These are phyloP conservation scores for Gloeostereum incarnatum DNA, from an alignment of 768 basidiomycete species.

Conservation along the genomic window DNA sequence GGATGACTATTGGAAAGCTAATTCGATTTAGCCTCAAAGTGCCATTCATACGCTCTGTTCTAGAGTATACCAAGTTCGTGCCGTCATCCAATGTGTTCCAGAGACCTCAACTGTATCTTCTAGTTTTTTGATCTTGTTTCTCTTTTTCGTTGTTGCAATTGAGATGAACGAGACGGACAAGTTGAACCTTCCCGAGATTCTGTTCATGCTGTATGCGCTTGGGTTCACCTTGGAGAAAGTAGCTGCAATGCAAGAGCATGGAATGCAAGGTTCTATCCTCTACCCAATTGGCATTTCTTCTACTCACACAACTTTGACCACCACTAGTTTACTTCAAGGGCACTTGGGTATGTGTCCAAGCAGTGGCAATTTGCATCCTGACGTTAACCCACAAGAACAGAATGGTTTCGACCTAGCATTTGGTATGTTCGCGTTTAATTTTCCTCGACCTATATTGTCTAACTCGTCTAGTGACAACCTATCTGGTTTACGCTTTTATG, in stretches of 20 bases:
- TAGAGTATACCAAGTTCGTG: slow-evolving; percentile 79
- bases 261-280: slow-evolving; percentile 89
- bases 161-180: slow-evolving; percentile 55
- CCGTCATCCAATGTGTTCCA: background rate
- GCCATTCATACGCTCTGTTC: slow-evolving; percentile 80
- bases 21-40: slow-evolving; percentile 65
- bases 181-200: slow-evolving; percentile 57
- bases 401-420: slow-evolving; percentile 94
- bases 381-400: slow-evolving; percentile 22
- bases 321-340: slow-evolving; percentile 70
- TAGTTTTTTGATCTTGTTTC: slow-evolving; percentile 75
- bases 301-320: background rate
- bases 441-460: slow-evolving; percentile 1
- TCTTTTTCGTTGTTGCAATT: slow-evolving; percentile 72
- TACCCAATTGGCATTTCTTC: too few relatives aligned
- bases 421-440: slow-evolving; percentile 31
- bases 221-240: slow-evolving; percentile 91
- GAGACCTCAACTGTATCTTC: slow-evolving; percentile 1
- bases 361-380: slow-evolving; percentile 1
- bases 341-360: slow-evolving; percentile 52
- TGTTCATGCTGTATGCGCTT: slow-evolving; percentile 72
- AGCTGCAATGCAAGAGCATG: slow-evolving; percentile 94
- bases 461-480: slow-evolving; percentile 55
- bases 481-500: slow-evolving; percentile 64
- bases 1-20: background rate